Percentiles rank a stretch among this genome's conserved stretches.
phyloP scores from a whole-genome alignment of 2,329 filamentous ascomycete genomes.

The Huntiella savannae region DNA sequence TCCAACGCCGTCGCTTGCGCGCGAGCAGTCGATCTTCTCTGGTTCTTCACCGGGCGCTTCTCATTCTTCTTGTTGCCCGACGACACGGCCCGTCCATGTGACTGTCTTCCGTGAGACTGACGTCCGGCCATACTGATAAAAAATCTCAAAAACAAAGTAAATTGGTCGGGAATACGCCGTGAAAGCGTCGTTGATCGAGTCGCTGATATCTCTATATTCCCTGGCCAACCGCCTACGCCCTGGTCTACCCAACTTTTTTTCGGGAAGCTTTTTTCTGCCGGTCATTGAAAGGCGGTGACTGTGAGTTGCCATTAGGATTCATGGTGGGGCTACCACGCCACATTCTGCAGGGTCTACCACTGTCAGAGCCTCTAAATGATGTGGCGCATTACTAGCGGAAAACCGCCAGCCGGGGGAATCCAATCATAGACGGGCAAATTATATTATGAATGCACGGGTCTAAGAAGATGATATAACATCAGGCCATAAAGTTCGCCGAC shows the following conservation, averaged over 20 bases:
- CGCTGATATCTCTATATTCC: background rate
- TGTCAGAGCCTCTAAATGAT: background rate
- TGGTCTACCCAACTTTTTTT: constrained; percentile 2
- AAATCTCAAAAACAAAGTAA: background rate
- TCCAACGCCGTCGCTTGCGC: constrained; percentile 33
- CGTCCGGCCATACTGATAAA: constrained; percentile 32
- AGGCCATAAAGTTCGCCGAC: background rate
- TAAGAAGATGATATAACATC: constrained; percentile 1
- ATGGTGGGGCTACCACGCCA: constrained; percentile 8
- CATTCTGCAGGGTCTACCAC: background rate
- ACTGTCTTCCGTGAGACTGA: constrained; percentile 36
- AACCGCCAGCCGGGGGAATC: background rate
- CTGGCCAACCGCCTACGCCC: background rate
- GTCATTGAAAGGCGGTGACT: constrained; percentile 10
- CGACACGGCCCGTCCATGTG: constrained; percentile 23
- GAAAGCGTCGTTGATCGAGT: background rate
- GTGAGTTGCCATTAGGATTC: constrained; percentile 12
- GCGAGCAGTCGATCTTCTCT: constrained; percentile 29
- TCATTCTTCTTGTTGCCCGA: constrained; percentile 14
- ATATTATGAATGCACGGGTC: background rate
- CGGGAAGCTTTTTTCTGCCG: constrained; percentile 12
- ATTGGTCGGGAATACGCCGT: too few species aligned
- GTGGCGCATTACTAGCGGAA: too few species aligned
- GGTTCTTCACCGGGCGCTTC: background rate
- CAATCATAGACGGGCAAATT: constrained; percentile 10